Evolutionary conservation across 495 filamentous ascomycete genomes (phyloP).

Genomic region (Trichodelitschia bisporula): DNA sequence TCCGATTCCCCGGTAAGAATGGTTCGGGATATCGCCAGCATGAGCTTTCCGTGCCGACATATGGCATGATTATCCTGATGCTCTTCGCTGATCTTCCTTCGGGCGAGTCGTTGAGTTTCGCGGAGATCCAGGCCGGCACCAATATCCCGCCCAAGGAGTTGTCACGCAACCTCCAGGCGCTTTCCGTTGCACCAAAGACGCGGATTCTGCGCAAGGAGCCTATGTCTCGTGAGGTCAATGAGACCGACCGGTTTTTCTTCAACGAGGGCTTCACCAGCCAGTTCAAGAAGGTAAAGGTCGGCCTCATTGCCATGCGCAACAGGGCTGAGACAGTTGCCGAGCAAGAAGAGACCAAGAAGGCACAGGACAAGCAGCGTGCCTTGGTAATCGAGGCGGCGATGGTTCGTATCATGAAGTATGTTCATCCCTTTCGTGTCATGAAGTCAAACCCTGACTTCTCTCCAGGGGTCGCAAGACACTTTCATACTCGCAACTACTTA

Average conservation of each 20-base stretch:
- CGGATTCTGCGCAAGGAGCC: slow-evolving; percentile 65
- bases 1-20: slow-evolving; percentile 47
- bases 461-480: slow-evolving; percentile 72
- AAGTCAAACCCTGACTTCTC: slow-evolving; percentile 4
- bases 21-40: slow-evolving; percentile 50
- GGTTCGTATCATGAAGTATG: slow-evolving; percentile 91
- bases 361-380: slow-evolving; percentile 55
- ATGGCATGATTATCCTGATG: slow-evolving; percentile 70
- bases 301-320: slow-evolving; percentile 40
- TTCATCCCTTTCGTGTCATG: slow-evolving; percentile 6
- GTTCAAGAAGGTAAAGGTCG: slow-evolving; percentile 67
- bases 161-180: slow-evolving; percentile 54
- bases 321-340: slow-evolving; percentile 72
- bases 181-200: slow-evolving; percentile 69
- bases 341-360: slow-evolving; percentile 65
- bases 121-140: slow-evolving; percentile 65
- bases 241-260: slow-evolving; percentile 60
- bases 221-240: slow-evolving; percentile 54
- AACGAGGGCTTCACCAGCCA: slow-evolving; percentile 66
- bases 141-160: slow-evolving; percentile 64
- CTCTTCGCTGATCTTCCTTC: slow-evolving; percentile 63
- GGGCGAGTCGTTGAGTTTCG: slow-evolving; percentile 42
- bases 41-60: slow-evolving; percentile 81
- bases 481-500: slow-evolving; percentile 54
- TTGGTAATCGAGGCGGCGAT: slow-evolving; percentile 70